These are phyloP conservation scores for Trematosphaeria pertusa DNA, from an alignment of 2,329 filamentous ascomycete genomes.

Conservation along the genomic window DNA sequence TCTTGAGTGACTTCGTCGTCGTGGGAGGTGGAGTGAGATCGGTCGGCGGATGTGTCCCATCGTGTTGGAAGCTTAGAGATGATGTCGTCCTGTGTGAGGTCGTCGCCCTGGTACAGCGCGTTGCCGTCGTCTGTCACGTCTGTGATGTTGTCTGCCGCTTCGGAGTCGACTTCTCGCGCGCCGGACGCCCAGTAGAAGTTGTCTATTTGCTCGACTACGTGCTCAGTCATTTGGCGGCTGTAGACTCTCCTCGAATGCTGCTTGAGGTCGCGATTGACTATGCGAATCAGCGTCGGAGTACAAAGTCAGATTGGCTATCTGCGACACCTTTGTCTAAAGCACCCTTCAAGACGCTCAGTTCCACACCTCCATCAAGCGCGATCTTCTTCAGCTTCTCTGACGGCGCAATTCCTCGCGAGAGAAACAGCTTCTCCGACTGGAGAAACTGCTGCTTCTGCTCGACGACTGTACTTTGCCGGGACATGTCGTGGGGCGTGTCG, in stretches of 20 bases:
- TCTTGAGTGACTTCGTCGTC: constrained; percentile 31
- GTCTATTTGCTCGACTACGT: constrained; percentile 77
- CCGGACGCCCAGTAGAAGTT: constrained; percentile 64
- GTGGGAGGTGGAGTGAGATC: constrained; percentile 8
- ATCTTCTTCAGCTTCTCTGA: constrained; percentile 63
- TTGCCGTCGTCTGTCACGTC: constrained; percentile 51
- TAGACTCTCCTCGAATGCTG: constrained; percentile 72
- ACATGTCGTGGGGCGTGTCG: too few relatives aligned
- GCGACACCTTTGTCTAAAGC: constrained; percentile 58
- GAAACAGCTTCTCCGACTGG: constrained; percentile 65
- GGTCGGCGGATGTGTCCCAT: constrained; percentile 34
- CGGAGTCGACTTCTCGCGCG: constrained; percentile 41
- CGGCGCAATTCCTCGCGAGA: constrained; percentile 66
- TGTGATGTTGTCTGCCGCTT: constrained; percentile 30
- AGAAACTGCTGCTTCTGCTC: constrained; percentile 71
- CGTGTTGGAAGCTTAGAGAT: constrained; percentile 41
- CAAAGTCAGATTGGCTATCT: not conserved
- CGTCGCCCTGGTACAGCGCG: constrained; percentile 36
- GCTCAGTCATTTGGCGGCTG: constrained; percentile 71
- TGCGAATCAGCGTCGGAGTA: constrained; percentile 6
- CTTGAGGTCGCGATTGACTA: constrained; percentile 68
- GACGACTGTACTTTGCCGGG: constrained; percentile 53
- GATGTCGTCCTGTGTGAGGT: constrained; percentile 42
- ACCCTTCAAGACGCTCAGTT: constrained; percentile 58
- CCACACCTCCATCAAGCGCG: constrained; percentile 53